Conservation (phyloP, 1,284 basidiomycete genomes). For the Cryptococcus hybrid region DNA sequence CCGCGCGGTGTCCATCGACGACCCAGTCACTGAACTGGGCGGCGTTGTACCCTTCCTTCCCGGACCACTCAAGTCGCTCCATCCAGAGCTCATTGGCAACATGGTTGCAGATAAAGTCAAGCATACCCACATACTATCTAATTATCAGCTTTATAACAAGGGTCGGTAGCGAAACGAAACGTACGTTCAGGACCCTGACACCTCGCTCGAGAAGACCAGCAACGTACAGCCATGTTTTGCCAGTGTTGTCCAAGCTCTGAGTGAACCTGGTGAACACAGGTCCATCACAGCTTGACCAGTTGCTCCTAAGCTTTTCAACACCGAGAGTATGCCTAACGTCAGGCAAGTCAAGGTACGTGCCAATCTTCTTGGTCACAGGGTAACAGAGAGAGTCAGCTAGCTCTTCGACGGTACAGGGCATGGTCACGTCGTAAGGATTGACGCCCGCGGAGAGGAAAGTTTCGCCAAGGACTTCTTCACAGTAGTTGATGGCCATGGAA, state of each 20-base stretch:
- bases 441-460: slow-evolving; percentile 38
- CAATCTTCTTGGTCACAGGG: slow-evolving; percentile 49
- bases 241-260: slow-evolving; percentile 31
- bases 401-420: slow-evolving; percentile 56
- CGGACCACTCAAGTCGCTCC: slow-evolving; percentile 62
- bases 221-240: slow-evolving; percentile 58
- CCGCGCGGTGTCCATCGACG: slow-evolving; percentile 53
- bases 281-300: slow-evolving; percentile 57
- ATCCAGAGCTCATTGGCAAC: slow-evolving; percentile 69
- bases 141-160: not conserved
- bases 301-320: slow-evolving; percentile 56
- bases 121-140: slow-evolving; percentile 52
- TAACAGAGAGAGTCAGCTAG: slow-evolving; percentile 50
- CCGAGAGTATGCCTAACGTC: slow-evolving; percentile 60
- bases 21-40: slow-evolving; percentile 52
- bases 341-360: slow-evolving; percentile 58
- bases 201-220: slow-evolving; percentile 70
- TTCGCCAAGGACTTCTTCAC: slow-evolving; percentile 49
- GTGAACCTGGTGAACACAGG: slow-evolving; percentile 48
- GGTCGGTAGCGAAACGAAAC: slow-evolving; percentile 1
- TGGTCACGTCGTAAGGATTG: slow-evolving; percentile 63
- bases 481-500: slow-evolving; percentile 62
- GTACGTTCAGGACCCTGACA: slow-evolving; percentile 61
- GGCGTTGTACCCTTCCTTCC: slow-evolving; percentile 55
- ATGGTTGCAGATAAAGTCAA: slow-evolving; percentile 73